phyloP scores from a whole-genome alignment of 495 filamentous ascomycete genomes.

The Lophium mytilinum region DNA sequence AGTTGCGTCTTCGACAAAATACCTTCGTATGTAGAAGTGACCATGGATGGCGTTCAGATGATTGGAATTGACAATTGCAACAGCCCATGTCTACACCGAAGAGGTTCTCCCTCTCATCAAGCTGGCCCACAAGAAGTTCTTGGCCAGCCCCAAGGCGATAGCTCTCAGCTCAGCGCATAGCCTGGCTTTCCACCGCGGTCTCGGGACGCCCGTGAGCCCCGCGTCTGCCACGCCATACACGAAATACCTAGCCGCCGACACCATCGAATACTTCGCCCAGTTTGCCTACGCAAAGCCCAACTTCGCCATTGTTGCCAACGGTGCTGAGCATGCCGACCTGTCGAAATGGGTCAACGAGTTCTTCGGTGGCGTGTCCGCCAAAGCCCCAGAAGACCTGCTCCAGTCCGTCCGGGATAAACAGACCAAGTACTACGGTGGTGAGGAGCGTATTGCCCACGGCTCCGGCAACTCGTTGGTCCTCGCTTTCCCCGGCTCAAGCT shows the following conservation, averaged over 20 bases:
- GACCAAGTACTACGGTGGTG: slow-evolving; percentile 86
- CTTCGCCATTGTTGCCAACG: slow-evolving; percentile 84
- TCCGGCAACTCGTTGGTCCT: slow-evolving; percentile 72
- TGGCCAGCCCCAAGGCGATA: slow-evolving; percentile 56
- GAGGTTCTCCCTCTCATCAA: slow-evolving; percentile 67
- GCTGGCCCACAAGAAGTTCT: slow-evolving; percentile 59
- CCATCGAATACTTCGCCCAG: slow-evolving; percentile 61
- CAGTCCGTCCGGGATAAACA: slow-evolving; percentile 34
- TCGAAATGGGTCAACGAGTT: slow-evolving; percentile 90
- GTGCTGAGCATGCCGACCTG: slow-evolving; percentile 65
- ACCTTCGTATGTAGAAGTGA: slow-evolving; percentile 32
- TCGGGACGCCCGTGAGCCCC: slow-evolving; percentile 68
- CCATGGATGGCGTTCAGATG: slow-evolving; percentile 4
- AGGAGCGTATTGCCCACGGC: slow-evolving; percentile 77
- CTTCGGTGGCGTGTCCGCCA: slow-evolving; percentile 52
- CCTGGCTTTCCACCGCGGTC: slow-evolving; percentile 88
- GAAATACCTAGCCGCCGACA: slow-evolving; percentile 67
- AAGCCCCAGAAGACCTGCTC: slow-evolving; percentile 30
- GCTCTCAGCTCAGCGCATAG: slow-evolving; percentile 80
- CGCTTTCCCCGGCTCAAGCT: slow-evolving; percentile 83
- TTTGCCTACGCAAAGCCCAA: slow-evolving; percentile 80
- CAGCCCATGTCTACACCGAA: slow-evolving; percentile 83
- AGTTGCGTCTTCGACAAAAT: slow-evolving; percentile 80
- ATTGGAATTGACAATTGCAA: slow-evolving; percentile 6
- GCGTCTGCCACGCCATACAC: slow-evolving; percentile 57